A percentile compares a stretch with the other conserved stretches of the same genome.
Conservation (phyloP, 208 protist species). For the Porcisia deanei region DNA sequence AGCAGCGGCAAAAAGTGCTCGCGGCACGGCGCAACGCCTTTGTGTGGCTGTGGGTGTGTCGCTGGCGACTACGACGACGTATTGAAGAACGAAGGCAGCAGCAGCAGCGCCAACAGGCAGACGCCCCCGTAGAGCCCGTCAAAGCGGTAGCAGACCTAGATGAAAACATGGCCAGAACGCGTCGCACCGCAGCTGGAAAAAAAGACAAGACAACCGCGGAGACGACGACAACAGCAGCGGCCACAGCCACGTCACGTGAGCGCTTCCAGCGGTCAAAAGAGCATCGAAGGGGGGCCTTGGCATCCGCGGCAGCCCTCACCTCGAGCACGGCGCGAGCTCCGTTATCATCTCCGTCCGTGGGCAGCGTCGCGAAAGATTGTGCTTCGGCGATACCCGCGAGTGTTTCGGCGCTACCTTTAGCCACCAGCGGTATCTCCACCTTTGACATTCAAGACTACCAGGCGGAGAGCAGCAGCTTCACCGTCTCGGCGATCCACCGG, state of each 20-base stretch:
- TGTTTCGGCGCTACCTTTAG: conserved; percentile 34
- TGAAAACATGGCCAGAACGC: neutral
- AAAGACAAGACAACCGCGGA: neutral
- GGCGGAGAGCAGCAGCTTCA: conserved; percentile 63
- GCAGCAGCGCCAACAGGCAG: conserved; percentile 14
- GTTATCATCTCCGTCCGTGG: neutral
- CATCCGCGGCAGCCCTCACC: conserved; percentile 28
- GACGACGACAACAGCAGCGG: neutral
- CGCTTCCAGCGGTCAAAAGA: conserved; percentile 63
- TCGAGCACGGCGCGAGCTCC: conserved; percentile 8
- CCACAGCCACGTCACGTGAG: conserved; percentile 47
- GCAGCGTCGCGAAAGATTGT: neutral
- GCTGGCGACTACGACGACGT: conserved; percentile 28
- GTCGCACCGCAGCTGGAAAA: neutral
- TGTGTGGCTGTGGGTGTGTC: conserved; percentile 34
- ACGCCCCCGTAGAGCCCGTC: neutral
- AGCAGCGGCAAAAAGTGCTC: conserved; percentile 30
- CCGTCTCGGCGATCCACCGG: conserved; percentile 77
- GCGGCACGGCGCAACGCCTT: conserved; percentile 33
- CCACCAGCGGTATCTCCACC: conserved; percentile 66
- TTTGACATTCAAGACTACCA: conserved; percentile 56
- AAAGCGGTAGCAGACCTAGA: neutral
- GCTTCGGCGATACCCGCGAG: neutral
- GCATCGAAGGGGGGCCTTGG: conserved; percentile 52
- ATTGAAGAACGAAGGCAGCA: conserved; percentile 21